Percentiles rank a stretch among this genome's conserved stretches.
Evolutionary conservation across 495 filamentous ascomycete genomes (phyloP).

Genomic region (Staphylotrichum tortipilum): DNA sequence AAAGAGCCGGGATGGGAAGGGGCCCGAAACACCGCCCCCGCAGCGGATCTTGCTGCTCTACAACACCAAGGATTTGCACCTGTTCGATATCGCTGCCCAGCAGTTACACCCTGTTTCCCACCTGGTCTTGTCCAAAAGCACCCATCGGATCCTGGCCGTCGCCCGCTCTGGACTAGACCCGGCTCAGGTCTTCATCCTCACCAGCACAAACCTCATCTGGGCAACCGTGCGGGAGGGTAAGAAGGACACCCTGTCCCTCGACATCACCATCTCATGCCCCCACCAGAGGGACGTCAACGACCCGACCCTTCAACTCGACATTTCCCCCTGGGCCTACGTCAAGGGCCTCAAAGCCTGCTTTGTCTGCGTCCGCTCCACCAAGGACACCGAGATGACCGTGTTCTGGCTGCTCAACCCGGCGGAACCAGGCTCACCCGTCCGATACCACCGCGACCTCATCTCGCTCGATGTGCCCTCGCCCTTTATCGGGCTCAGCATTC

Average conservation of each 20-base stretch:
- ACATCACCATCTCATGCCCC: constrained; percentile 30
- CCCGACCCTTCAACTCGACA: constrained; percentile 26
- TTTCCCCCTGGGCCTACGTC: constrained; percentile 19
- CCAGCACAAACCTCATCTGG: constrained; percentile 35
- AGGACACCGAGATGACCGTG: constrained; percentile 13
- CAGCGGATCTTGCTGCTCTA: constrained; percentile 15
- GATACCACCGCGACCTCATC: constrained; percentile 17
- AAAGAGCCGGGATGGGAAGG: not conserved
- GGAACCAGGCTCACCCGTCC: constrained; percentile 9
- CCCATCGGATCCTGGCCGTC: constrained; percentile 45
- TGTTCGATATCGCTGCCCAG: constrained; percentile 13
- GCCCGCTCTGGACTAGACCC: constrained; percentile 36
- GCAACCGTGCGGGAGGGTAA: constrained; percentile 9
- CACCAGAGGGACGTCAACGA: constrained; percentile 39
- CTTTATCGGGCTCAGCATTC: constrained; percentile 15
- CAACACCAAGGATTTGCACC: constrained; percentile 10
- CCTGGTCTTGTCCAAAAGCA: constrained; percentile 4
- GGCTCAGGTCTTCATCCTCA: constrained; percentile 50
- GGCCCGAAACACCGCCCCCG: not conserved
- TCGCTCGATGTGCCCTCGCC: constrained; percentile 5
- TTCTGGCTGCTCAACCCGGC: constrained; percentile 26
- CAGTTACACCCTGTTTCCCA: constrained; percentile 6
- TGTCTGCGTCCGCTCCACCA: constrained; percentile 19
- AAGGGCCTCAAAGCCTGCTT: constrained; percentile 17
- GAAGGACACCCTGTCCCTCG: constrained; percentile 12